Base-by-base conservation (phyloP, 805 yeast species). In the Saccharomycodes ludwigii region DNA sequence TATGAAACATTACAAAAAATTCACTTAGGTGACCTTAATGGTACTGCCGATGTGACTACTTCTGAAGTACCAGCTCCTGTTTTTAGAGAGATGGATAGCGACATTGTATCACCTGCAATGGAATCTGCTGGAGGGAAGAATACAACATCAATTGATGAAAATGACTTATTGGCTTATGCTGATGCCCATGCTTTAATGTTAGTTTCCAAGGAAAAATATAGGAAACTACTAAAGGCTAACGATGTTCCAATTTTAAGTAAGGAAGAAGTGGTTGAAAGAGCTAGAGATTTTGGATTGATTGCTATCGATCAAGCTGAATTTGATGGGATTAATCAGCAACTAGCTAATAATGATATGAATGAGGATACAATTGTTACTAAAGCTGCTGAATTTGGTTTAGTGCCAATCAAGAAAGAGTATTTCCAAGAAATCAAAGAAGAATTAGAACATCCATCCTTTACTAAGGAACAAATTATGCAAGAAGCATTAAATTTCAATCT, bases 371-470 rank as follows among this genome's bases (percentile, higher is more conserved):
- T 21, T 24, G 16, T 26, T 17, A 15, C 19, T 20, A 18, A 35
- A 29, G 23, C 11, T 16, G 19, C 25, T 3, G 7, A 44, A 7
- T 40, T 50, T 32, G 63, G 60, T 2, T 44, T 60, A 20, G 48
- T 52, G 17, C 46, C 62, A 14, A 46, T 68, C 10, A 47, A 62
- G 0, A 46, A 48, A 22, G 56, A 56, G 8, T 59, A 62, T 21
- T 46, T 50, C 24, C 50, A 53, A 9, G 47, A 43, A 7, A 40
- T 56, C 18, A 49, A 45, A 22, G 29, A 40, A 3, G 52, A 52
- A 35, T 49, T 30, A 38, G 48, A 38, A 30, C 47, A 27, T 37
- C 61, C 41, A 52, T 54, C 36, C 15, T 41, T 27, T 31, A 43
- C 40, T 3, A 38, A 35, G 21, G 48, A 42, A 16, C 44, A 44